Percentiles rank a stretch among this genome's conserved stretches.
phyloP scores from a whole-genome alignment of 108 stramenopile species.

The Skeletonema menzelii region DNA sequence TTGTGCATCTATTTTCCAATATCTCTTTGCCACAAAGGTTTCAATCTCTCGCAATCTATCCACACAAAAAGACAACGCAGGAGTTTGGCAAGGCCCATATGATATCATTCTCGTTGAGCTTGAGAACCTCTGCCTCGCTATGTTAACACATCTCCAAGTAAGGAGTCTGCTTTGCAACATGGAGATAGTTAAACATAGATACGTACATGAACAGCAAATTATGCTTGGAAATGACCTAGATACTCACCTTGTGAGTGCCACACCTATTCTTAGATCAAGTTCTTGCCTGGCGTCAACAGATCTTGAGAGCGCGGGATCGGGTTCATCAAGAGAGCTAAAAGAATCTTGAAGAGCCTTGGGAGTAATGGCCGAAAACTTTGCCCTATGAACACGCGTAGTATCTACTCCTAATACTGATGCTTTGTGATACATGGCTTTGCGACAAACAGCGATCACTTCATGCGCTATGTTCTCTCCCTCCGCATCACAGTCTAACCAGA shows the following conservation, averaged over 20 bases:
- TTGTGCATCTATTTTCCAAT: conserved; percentile 47
- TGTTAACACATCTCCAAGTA: conserved; percentile 52
- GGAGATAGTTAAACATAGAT: background rate
- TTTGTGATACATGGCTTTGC: conserved; percentile 13
- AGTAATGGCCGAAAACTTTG: conserved; percentile 72
- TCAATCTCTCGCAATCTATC: conserved; percentile 59
- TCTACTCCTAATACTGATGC: background rate
- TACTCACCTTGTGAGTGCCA: conserved; percentile 57
- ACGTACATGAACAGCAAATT: background rate
- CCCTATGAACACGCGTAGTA: conserved; percentile 51
- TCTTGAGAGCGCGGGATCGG: conserved; percentile 51
- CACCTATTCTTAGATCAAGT: conserved; percentile 75
- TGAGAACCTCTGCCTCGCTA: conserved; percentile 45
- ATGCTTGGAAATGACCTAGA: background rate
- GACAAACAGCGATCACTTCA: conserved; percentile 53
- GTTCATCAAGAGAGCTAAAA: conserved; percentile 47
- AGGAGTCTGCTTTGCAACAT: conserved; percentile 38
- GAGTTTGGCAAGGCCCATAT: conserved; percentile 85
- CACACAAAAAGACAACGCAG: conserved; percentile 76
- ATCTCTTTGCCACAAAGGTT: conserved; percentile 52
- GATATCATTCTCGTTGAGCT: conserved; percentile 43
- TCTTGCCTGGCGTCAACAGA: conserved; percentile 80
- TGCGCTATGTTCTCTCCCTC: conserved; percentile 78
- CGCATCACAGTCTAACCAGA: conserved; percentile 66
- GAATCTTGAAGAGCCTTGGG: conserved; percentile 56